Conservation (phyloP, 2,329 filamentous ascomycete species). For the Zymoseptoria passerinii region DNA sequence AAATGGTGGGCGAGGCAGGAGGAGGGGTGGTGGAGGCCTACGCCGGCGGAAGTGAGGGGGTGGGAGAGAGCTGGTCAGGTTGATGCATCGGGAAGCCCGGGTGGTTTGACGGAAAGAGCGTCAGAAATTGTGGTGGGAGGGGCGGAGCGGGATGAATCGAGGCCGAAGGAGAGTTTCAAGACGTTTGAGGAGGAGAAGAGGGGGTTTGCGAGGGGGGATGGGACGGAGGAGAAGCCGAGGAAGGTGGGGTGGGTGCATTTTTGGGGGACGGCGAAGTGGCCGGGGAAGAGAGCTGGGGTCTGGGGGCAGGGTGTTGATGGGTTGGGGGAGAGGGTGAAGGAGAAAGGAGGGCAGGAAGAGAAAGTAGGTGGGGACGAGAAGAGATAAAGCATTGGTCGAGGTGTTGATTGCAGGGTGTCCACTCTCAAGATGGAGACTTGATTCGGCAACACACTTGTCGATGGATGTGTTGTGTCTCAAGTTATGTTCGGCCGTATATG, state of each 20-base stretch:
- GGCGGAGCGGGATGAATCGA: slow-evolving; percentile 21
- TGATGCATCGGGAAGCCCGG: not conserved
- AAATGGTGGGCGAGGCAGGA: slow-evolving; percentile 60
- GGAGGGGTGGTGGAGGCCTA: slow-evolving; percentile 59
- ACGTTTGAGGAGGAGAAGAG: slow-evolving; percentile 30
- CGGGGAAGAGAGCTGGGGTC: slow-evolving; percentile 36
- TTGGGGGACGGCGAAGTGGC: slow-evolving; percentile 47
- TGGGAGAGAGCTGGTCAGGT: slow-evolving; percentile 48
- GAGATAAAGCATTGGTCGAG: not conserved
- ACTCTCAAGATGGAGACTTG: too few relatives aligned
- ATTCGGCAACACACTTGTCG: not conserved
- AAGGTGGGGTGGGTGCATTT: slow-evolving; percentile 46
- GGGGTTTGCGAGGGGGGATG: not conserved
- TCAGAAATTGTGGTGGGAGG: slow-evolving; percentile 18
- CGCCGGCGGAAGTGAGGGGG: slow-evolving; percentile 54
- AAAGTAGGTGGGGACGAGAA: not conserved
- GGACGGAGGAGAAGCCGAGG: slow-evolving; percentile 37
- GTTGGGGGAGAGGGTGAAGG: slow-evolving; percentile 33
- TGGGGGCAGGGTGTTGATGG: slow-evolving; percentile 46
- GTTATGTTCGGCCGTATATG: too few relatives aligned
- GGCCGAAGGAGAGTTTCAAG: slow-evolving; percentile 35
- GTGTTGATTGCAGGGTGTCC: not conserved
- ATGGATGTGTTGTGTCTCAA: too few relatives aligned
- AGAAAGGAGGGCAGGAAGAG: slow-evolving; percentile 13
- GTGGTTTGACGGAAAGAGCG: not conserved